Percentiles rank a stretch among this genome's conserved stretches.
Conservation (phyloP, 108 stramenopile species). For the Fragilaria radians region DNA sequence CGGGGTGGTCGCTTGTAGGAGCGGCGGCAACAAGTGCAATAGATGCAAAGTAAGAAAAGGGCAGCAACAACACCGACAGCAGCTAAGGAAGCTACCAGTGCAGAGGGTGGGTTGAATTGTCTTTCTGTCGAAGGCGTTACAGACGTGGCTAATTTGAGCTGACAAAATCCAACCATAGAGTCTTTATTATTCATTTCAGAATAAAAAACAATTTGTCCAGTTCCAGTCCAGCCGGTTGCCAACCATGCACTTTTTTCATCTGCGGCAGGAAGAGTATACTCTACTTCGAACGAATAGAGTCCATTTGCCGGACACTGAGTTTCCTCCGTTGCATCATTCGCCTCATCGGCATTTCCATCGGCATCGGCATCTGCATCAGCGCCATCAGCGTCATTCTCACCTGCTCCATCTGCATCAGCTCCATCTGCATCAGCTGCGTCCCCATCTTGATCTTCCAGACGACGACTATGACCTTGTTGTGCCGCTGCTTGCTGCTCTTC, state of each 20-base stretch:
- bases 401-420: neutral
- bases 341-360: neutral
- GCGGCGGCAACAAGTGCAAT: neutral
- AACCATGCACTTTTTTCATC: conserved; percentile 2
- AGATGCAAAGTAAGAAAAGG: neutral
- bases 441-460: neutral
- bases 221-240: conserved; percentile 3
- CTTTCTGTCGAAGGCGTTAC: neutral
- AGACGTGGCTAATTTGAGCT: neutral
- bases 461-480: neutral
- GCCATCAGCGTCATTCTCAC: neutral
- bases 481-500: neutral
- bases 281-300: neutral
- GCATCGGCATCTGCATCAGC: neutral
- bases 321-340: neutral
- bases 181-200: neutral
- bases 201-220: neutral
- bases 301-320: neutral
- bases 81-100: neutral
- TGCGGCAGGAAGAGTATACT: neutral
- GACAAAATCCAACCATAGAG: neutral
- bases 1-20: neutral
- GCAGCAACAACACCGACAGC: neutral
- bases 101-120: neutral
- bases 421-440: neutral